phyloP scores from a whole-genome alignment of 495 filamentous ascomycete species.

The Niebla homalea region DNA sequence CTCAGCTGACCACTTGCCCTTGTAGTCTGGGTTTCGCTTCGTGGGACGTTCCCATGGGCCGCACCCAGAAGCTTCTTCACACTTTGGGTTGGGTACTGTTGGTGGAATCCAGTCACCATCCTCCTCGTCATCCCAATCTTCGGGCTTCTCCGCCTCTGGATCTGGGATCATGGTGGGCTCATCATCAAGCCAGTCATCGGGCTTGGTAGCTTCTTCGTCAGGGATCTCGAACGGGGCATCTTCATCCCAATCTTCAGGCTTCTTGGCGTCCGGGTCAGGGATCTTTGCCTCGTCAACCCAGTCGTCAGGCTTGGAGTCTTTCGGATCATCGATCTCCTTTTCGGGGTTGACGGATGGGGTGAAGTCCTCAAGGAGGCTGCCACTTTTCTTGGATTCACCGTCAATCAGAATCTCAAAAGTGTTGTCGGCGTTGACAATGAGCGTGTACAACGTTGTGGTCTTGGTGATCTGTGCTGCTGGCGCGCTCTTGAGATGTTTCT shows the following conservation, averaged over 20 bases:
- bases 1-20: conserved; percentile 95
- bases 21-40: conserved; percentile 94
- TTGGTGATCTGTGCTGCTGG: conserved; percentile 80
- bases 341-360: conserved; percentile 82
- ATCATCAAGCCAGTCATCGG: conserved; percentile 91
- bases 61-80: conserved; percentile 83
- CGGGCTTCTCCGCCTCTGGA: conserved; percentile 95
- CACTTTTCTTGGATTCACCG: conserved; percentile 70
- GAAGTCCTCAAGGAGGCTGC: conserved; percentile 92
- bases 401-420: conserved; percentile 84
- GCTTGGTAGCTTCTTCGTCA: conserved; percentile 82
- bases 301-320: conserved; percentile 86
- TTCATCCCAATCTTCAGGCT: conserved; percentile 99
- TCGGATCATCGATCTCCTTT: conserved; percentile 91
- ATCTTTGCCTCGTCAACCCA: conserved; percentile 94
- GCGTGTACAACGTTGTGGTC: conserved; percentile 84
- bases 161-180: conserved; percentile 79
- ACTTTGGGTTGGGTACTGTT: conserved; percentile 92
- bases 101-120: conserved; percentile 97
- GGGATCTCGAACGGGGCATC: conserved; percentile 91
- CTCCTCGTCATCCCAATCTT: conserved; percentile 99
- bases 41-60: conserved; percentile 84
- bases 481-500: conserved; percentile 89
- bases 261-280: conserved; percentile 80
- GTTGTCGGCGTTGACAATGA: conserved; percentile 93